Evolutionary conservation across 805 yeast genomes (phyloP).

Genomic region (Suhomyces pyralidae): DNA sequence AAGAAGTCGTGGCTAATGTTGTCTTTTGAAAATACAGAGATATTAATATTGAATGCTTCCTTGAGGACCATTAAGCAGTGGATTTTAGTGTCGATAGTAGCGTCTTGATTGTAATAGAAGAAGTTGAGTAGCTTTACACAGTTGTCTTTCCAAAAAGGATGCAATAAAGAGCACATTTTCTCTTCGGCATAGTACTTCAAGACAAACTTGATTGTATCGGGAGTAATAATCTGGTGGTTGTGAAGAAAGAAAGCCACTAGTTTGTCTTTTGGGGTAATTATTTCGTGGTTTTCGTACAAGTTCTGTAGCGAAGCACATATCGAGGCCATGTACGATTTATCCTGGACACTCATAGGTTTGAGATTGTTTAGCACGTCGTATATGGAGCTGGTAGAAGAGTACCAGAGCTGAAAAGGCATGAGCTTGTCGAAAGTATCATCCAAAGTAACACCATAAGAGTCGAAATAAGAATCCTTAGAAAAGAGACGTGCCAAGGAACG

Average conservation of each 20-base stretch:
- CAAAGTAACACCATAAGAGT: conserved; percentile 12
- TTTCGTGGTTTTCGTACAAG: conserved; percentile 28
- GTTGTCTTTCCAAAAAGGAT: conserved; percentile 51
- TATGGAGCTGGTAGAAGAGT: conserved; percentile 36
- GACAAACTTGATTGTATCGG: conserved; percentile 40
- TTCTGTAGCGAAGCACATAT: conserved; percentile 34
- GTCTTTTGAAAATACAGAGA: conserved; percentile 24
- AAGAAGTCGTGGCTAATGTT: conserved; percentile 32
- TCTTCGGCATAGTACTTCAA: conserved; percentile 47
- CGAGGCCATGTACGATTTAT: conserved; percentile 30
- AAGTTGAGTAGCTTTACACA: conserved; percentile 42
- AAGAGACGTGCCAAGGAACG: conserved; percentile 39
- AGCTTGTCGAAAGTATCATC: conserved; percentile 20
- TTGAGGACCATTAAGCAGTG: conserved; percentile 34
- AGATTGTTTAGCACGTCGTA: conserved; percentile 32
- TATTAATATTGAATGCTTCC: conserved; percentile 34
- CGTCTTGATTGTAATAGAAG: conserved; percentile 32
- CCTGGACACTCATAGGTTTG: conserved; percentile 23
- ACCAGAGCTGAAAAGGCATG: conserved; percentile 43
- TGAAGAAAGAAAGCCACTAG: conserved; percentile 41
- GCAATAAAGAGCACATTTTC: conserved; percentile 52
- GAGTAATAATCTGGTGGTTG: conserved; percentile 35
- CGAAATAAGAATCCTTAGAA: conserved; percentile 21
- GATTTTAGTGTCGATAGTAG: conserved; percentile 23
- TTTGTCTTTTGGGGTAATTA: conserved; percentile 42